Evolutionary conservation across 352 stramenopile species (phyloP).

Genomic region (Globisporangium polare): DNA sequence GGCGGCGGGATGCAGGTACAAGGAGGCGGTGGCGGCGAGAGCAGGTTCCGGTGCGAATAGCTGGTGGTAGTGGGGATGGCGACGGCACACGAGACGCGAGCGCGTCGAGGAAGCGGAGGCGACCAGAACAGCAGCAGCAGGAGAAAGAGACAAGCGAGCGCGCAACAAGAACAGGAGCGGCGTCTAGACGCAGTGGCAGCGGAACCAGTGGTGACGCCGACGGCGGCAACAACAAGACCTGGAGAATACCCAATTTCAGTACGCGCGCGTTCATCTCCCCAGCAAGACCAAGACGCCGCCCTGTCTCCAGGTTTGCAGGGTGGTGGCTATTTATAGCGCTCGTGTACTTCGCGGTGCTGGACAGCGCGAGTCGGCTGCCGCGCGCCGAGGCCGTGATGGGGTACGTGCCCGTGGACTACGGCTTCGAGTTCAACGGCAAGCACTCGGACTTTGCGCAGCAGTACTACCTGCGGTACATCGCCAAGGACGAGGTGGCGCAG

Average conservation of each 20-base stretch:
- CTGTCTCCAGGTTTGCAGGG: background rate
- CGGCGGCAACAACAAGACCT: too few relatives aligned
- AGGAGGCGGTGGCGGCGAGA: background rate
- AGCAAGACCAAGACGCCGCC: background rate
- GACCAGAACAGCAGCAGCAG: background rate
- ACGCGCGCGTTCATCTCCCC: background rate
- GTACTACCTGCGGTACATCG: conserved; percentile 46
- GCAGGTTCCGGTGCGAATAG: background rate
- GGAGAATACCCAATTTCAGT: background rate
- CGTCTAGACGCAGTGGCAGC: background rate
- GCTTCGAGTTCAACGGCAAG: conserved; percentile 47
- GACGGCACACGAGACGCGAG: background rate
- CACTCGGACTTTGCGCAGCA: conserved; percentile 74
- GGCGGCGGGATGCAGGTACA: background rate
- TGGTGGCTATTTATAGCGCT: conserved; percentile 9
- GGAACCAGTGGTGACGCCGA: background rate
- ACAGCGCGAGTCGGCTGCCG: conserved; percentile 15
- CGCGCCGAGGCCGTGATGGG: conserved; percentile 25
- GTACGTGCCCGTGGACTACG: conserved; percentile 33
- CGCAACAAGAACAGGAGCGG: background rate
- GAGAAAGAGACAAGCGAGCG: background rate
- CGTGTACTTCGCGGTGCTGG: conserved; percentile 24
- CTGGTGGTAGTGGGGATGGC: background rate
- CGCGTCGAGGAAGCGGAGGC: conserved; percentile 6
- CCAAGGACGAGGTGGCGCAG: conserved; percentile 27